A percentile compares a stretch with the other conserved stretches of the same genome.
Evolutionary conservation across 768 basidiomycete species (phyloP).

Genomic region (Pisolithus albus): DNA sequence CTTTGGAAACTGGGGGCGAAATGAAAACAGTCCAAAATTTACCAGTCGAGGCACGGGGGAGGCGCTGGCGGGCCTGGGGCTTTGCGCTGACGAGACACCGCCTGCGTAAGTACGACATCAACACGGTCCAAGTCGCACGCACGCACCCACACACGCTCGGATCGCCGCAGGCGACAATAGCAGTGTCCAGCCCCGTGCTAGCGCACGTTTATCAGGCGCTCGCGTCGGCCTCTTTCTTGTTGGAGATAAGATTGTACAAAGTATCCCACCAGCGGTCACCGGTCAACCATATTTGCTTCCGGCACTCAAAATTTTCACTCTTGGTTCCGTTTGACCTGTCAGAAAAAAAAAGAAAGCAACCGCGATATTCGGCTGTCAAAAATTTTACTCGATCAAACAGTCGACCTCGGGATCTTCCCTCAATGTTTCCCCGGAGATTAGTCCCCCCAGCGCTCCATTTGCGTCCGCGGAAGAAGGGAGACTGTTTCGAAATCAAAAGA

Average conservation of each 20-base stretch:
- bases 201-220: background rate
- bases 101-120: no score
- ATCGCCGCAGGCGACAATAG: background rate
- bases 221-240: background rate
- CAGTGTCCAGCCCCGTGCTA: background rate
- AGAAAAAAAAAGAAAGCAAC: background rate
- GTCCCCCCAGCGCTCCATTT: background rate
- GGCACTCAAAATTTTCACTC: background rate
- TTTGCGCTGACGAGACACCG: no score
- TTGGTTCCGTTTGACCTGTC: background rate
- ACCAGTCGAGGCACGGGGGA: no score
- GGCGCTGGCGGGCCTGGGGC: no score
- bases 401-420: background rate
- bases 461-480: background rate
- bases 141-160: background rate
- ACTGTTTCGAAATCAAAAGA: background rate
- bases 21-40: no score
- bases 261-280: background rate
- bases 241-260: slow-evolving; percentile 1
- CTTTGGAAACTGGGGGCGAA: no score
- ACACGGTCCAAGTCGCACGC: no score
- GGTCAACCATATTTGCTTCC: background rate
- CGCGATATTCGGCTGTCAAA: slow-evolving; percentile 1
- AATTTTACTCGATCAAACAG: background rate
- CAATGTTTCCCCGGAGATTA: no score